These are phyloP conservation scores for Candida loeiensis DNA, from an alignment of 805 yeast species.

Conservation along the genomic window DNA sequence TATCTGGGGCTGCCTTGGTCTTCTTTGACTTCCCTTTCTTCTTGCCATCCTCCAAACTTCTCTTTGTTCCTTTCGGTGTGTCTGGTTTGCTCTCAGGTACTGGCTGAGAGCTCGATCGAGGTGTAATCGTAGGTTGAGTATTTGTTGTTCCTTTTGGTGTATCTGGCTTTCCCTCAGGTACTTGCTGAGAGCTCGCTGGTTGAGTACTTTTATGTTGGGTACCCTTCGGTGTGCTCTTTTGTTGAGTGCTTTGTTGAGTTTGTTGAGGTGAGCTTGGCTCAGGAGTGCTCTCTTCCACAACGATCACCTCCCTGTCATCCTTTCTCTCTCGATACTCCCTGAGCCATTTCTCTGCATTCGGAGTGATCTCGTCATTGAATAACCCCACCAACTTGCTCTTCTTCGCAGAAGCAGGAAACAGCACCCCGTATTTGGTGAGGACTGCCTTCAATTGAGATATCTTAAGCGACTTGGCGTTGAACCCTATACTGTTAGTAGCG, in stretches of 20 bases:
- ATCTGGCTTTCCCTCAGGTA: too few species aligned
- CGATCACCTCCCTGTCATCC: background rate
- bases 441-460: constrained; percentile 70
- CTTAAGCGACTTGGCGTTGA: constrained; percentile 62
- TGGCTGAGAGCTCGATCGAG: too few species aligned
- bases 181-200: too few species aligned
- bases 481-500: constrained; percentile 41
- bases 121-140: too few species aligned
- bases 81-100: background rate
- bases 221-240: too few species aligned
- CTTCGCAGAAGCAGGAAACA: constrained; percentile 58
- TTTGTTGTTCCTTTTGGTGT: too few species aligned
- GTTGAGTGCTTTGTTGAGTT: too few species aligned
- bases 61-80: constrained; percentile 1
- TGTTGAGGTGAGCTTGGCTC: too few species aligned
- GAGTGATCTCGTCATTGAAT: constrained; percentile 53
- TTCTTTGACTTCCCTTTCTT: constrained; percentile 5
- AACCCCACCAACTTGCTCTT: constrained; percentile 62
- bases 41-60: constrained; percentile 9
- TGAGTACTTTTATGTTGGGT: too few species aligned
- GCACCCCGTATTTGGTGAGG: constrained; percentile 59
- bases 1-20: background rate
- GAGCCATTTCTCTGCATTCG: constrained; percentile 44
- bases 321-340: constrained; percentile 19
- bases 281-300: too few species aligned